Conservation (phyloP, 2,329 filamentous ascomycete species). For the Akanthomyces uredinophilus region DNA sequence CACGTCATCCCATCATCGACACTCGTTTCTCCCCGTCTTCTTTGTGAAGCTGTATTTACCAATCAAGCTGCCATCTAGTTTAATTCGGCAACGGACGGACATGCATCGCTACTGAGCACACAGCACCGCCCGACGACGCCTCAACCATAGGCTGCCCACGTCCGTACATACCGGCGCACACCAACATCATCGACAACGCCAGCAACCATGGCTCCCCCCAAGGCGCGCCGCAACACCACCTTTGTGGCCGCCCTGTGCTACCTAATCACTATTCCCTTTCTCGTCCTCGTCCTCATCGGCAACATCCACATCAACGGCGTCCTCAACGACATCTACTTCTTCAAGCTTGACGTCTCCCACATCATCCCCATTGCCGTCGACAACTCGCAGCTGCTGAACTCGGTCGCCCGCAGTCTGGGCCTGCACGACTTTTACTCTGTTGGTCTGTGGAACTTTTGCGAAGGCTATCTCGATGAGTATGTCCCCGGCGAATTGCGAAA, state of each 20-base stretch:
- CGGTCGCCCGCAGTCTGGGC: constrained; percentile 77
- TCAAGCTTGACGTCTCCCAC: constrained; percentile 75
- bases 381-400: constrained; percentile 74
- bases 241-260: constrained; percentile 64
- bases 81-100: background rate
- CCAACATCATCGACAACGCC: background rate
- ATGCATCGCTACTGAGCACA: constrained; percentile 4
- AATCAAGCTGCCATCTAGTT: background rate
- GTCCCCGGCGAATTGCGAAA: constrained; percentile 22
- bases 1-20: background rate
- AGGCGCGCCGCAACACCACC: constrained; percentile 52
- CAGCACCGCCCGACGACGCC: background rate
- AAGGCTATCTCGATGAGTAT: constrained; percentile 67
- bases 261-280: constrained; percentile 68
- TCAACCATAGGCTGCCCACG: background rate
- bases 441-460: constrained; percentile 87
- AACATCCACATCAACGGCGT: constrained; percentile 60
- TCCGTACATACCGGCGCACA: background rate
- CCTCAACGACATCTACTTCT: constrained; percentile 71
- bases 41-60: background rate
- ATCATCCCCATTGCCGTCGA: constrained; percentile 71
- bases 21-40: background rate
- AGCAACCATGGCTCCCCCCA: constrained; percentile 22
- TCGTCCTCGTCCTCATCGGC: constrained; percentile 74
- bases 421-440: constrained; percentile 94